phyloP scores from a whole-genome alignment of 2,329 filamentous ascomycete genomes.

The Pseudocercospora crystallina region DNA sequence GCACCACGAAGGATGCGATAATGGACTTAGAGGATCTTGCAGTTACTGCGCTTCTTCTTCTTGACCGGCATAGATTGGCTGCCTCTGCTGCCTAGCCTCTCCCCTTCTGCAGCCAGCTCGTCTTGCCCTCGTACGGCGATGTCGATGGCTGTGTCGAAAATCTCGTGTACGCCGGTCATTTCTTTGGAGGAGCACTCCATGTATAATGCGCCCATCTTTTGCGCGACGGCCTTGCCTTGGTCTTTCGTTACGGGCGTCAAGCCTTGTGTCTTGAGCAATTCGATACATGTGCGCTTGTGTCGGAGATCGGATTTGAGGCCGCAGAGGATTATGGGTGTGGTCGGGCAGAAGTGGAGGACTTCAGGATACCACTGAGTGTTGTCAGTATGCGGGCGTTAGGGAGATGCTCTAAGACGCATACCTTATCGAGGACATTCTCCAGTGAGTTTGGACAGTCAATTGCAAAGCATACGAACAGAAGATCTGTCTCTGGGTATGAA shows the following conservation, averaged over 20 bases:
- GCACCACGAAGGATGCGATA: slow-evolving; percentile 1
- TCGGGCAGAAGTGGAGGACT: slow-evolving; percentile 97
- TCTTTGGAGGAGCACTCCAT: slow-evolving; percentile 99
- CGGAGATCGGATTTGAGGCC: slow-evolving; percentile 97
- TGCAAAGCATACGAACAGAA: slow-evolving; percentile 98
- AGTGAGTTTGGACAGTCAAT: slow-evolving; percentile 98
- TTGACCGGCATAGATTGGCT: slow-evolving; percentile 41
- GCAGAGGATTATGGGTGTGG: slow-evolving; percentile 91
- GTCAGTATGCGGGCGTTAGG: slow-evolving; percentile 11
- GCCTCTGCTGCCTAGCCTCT: slow-evolving; percentile 40
- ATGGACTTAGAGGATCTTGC: slow-evolving; percentile 67
- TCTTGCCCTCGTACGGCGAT: slow-evolving; percentile 77
- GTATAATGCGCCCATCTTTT: slow-evolving; percentile 92
- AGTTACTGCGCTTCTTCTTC: slow-evolving; percentile 83
- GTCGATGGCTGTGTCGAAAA: slow-evolving; percentile 88
- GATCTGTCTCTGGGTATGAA: slow-evolving; percentile 95
- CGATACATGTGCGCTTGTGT: slow-evolving; percentile 93
- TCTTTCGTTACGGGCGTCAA: slow-evolving; percentile 90
- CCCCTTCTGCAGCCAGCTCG: slow-evolving; percentile 42
- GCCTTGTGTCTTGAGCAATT: slow-evolving; percentile 97
- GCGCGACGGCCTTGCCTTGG: slow-evolving; percentile 82
- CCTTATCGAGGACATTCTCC: slow-evolving; percentile 99
- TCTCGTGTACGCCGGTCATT: slow-evolving; percentile 92
- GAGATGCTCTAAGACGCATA: slow-evolving; percentile 44
- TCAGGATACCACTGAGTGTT: slow-evolving; percentile 88